Percentiles rank a stretch among this genome's conserved stretches.
Conservation (phyloP, 2,329 filamentous ascomycete genomes). For the Diplodia sapinea region DNA sequence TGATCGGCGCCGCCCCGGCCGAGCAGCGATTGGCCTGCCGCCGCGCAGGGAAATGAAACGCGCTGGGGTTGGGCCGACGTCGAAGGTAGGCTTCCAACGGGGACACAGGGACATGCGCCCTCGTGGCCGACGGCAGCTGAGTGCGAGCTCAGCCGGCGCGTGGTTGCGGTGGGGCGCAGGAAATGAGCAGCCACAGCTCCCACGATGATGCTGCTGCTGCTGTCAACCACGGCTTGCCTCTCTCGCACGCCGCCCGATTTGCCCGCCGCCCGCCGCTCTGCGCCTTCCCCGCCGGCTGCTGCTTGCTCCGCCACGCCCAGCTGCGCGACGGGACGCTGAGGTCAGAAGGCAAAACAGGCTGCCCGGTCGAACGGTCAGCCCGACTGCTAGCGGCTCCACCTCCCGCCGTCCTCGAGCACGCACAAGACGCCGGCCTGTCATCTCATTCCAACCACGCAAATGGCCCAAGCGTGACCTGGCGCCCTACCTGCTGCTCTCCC, state of each 20-base stretch:
- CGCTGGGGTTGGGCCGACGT: slow-evolving; percentile 1
- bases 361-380: neutral
- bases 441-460: slow-evolving; percentile 17
- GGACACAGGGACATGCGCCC: neutral
- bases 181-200: slow-evolving; percentile 25
- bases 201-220: neutral
- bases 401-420: slow-evolving; percentile 16
- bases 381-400: slow-evolving; percentile 20
- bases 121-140: slow-evolving; percentile 1
- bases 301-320: neutral
- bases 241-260: neutral
- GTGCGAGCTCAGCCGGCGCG: neutral
- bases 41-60: neutral
- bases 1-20: neutral
- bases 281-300: neutral
- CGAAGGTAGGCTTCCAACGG: neutral
- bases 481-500: slow-evolving; percentile 20
- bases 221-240: slow-evolving; percentile 10
- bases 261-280: neutral
- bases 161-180: slow-evolving; percentile 17
- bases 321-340: neutral
- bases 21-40: neutral
- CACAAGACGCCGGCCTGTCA: slow-evolving; percentile 20
- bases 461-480: slow-evolving; percentile 10
- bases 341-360: neutral